A percentile compares a stretch with the other conserved stretches of the same genome.
Evolutionary conservation across 2,329 filamentous ascomycete genomes (phyloP).

Genomic region (Fusarium lyarnte): DNA sequence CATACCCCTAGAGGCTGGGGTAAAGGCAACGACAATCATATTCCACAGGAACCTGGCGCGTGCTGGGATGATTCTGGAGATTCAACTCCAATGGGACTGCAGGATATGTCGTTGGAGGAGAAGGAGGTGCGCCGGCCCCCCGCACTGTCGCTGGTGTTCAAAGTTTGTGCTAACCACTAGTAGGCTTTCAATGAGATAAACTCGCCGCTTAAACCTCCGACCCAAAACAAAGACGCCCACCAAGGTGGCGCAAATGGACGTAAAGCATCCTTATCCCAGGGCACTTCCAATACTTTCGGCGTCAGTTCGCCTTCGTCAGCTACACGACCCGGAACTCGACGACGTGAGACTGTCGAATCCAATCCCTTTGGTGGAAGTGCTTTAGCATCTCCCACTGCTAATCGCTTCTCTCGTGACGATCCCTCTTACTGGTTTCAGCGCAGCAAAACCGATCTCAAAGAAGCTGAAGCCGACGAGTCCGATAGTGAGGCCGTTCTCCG

Average conservation of each 20-base stretch:
- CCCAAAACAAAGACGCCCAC: constrained; percentile 74
- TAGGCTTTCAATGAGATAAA: constrained; percentile 92
- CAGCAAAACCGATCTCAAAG: constrained; percentile 63
- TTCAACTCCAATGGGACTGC: constrained; percentile 75
- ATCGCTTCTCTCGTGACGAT: constrained; percentile 72
- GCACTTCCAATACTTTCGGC: constrained; percentile 70
- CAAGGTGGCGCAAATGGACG: constrained; percentile 72
- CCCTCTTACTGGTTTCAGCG: constrained; percentile 66
- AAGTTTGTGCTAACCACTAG: constrained; percentile 36
- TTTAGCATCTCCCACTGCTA: constrained; percentile 68
- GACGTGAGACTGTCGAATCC: constrained; percentile 81
- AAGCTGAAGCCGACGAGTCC: constrained; percentile 64
- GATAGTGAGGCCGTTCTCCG: constrained; percentile 50
- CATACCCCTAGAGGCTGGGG: constrained; percentile 75
- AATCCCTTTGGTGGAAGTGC: constrained; percentile 67
- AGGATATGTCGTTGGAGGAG: constrained; percentile 73
- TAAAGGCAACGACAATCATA: constrained; percentile 77
- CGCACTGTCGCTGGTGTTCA: not conserved
- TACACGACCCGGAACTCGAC: constrained; percentile 77
- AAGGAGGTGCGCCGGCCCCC: constrained; percentile 60
- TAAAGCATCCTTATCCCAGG: constrained; percentile 84
- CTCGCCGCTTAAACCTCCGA: constrained; percentile 87
- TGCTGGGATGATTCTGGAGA: constrained; percentile 86
- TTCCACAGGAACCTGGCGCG: constrained; percentile 83
- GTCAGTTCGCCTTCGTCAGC: constrained; percentile 77